Base-by-base conservation (phyloP, 2,329 filamentous ascomycete genomes). In the Exserohilum rostratum region DNA sequence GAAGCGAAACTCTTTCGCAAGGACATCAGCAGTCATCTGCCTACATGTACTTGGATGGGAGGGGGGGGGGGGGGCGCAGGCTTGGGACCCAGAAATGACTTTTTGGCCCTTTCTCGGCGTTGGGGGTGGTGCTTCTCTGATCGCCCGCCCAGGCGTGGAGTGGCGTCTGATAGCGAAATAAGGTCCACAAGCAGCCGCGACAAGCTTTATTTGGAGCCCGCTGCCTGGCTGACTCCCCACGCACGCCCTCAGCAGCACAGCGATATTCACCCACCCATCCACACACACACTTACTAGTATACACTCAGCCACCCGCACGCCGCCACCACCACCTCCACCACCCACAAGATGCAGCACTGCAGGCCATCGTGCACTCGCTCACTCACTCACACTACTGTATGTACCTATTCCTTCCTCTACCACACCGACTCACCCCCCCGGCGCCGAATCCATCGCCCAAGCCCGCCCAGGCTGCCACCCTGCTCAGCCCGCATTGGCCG, bases 191-290 rank as follows among this genome's bases (percentile, higher is more conserved):
- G 62, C 64, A 60, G 68, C 65, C 66, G 65, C 56, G 64, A 65
- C 69, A 73, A 74, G 71, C 70, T 74, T 73, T 74, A 64, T 68
- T 68, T 66, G 67, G 68, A 70, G 65, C 67, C 67, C 66, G 68
- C 66, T 71, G 63, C 58, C 62, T 66, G 61, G 4, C 22, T 25
- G 22, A 4, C 7, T 4, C 22, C 22, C 22, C 22, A 5, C 22
- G 22, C 22, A 25, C 22, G 22, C 22, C 22, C n/a, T n/a, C n/a
- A n/a, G n/a, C n/a, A n/a, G n/a, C n/a, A n/a, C n/a, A n/a, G n/a
- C n/a, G n/a, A n/a, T n/a, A n/a, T 25, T 25, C 22, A 25, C 22
- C 22, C 22, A 25, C 22, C 22, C 22, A 25, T 7, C 22, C 22
- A 7, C 22, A 25, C 22, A 7, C 22, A 25, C 22, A 4, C 22